These are phyloP conservation scores for Dalbergia oliveri DNA, from an alignment of 306 rosid species.

Conservation along the genomic window DNA sequence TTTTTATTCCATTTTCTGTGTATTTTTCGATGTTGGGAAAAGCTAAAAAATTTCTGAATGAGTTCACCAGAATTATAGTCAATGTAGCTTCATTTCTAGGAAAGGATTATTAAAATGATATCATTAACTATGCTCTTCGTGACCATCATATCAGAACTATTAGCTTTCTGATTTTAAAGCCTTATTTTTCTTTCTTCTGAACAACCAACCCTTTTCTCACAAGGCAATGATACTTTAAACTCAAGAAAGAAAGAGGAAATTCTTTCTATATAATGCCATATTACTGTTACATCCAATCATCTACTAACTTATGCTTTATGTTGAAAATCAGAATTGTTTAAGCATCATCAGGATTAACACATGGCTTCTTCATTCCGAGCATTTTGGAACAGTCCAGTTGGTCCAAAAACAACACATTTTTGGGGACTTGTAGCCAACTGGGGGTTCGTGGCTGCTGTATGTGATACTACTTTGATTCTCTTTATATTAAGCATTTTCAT, in stretches of 20 bases:
- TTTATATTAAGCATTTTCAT: background rate
- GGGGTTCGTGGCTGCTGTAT: conserved; percentile 81
- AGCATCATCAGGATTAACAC: background rate
- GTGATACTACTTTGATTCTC: conserved; percentile 37
- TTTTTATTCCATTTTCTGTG: background rate
- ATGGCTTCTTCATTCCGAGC: conserved; percentile 83
- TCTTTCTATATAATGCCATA: conserved; percentile 1
- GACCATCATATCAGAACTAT: background rate
- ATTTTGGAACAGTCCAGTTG: conserved; percentile 78
- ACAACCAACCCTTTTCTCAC: too few species aligned
- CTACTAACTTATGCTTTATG: conserved; percentile 40
- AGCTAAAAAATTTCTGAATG: background rate
- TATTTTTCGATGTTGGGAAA: background rate
- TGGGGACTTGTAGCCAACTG: conserved; percentile 89
- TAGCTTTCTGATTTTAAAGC: background rate
- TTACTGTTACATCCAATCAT: background rate
- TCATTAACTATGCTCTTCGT: background rate
- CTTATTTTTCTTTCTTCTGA: background rate
- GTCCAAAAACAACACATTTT: conserved; percentile 85
- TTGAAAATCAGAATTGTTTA: conserved; percentile 3
- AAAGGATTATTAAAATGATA: background rate
- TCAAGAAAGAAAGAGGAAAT: background rate
- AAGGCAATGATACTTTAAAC: too few species aligned
- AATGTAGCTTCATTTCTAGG: background rate
- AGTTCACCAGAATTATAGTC: background rate